Percentiles rank a stretch among this genome's conserved stretches.
Evolutionary conservation across 1,139 yeast genomes (phyloP).

Genomic region (Magnusiomyces tetraspermus): DNA sequence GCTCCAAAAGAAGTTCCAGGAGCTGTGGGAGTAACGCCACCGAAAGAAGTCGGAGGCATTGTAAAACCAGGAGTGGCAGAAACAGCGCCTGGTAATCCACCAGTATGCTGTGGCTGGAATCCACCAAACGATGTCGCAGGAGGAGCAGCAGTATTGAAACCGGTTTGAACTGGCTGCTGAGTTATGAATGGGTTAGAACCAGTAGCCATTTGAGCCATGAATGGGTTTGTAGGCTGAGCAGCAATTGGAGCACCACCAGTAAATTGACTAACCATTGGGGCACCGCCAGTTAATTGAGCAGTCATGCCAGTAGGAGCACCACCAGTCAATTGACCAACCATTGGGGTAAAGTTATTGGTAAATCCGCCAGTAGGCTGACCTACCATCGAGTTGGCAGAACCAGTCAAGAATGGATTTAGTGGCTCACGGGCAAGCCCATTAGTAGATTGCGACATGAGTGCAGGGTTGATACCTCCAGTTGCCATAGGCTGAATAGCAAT

Average conservation of each 20-base stretch:
- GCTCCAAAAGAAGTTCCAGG: not conserved
- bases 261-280: not conserved
- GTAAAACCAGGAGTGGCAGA: not conserved
- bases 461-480: not conserved
- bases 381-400: conserved; percentile 26
- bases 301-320: conserved; percentile 2
- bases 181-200: conserved; percentile 11
- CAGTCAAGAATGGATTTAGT: conserved; percentile 34
- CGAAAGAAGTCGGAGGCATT: not conserved
- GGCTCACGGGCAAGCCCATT: conserved; percentile 31
- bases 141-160: not conserved
- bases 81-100: not conserved
- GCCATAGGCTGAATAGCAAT: conserved; percentile 12
- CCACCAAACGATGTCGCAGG: not conserved
- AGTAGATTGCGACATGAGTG: conserved; percentile 18
- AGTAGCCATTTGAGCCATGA: conserved; percentile 3
- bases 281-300: conserved; percentile 8
- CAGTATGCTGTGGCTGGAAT: not conserved
- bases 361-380: conserved; percentile 1
- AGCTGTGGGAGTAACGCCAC: not conserved
- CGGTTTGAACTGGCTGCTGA: not conserved
- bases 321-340: conserved; percentile 8
- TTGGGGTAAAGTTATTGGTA: not conserved
- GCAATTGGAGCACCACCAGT: conserved; percentile 12
- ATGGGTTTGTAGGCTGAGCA: conserved; percentile 9